Evolutionary conservation across 345 rosid species (phyloP), one percentile per base, ranked within the genome.

Genomic region (Brassica incana): DNA sequence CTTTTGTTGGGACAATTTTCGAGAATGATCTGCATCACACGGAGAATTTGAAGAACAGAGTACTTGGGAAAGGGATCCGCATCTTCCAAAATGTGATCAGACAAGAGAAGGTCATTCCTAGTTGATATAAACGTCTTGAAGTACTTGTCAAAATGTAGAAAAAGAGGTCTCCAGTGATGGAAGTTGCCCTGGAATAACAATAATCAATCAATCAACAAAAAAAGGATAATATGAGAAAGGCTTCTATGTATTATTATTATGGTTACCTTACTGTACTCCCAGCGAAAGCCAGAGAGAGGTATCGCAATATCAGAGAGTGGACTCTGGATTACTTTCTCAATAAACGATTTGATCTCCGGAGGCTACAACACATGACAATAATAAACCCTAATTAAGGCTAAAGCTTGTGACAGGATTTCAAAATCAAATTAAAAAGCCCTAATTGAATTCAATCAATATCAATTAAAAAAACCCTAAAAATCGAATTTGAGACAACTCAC

Each of bases 91-190:
- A 88, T 85, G 56, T 86, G 81, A 88, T 95, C 94, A 68, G 97
- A 88, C 83, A 95, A 81, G 61, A 88, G 84, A 69, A 91, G 88
- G 84, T 91, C 99, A 77, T 88, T 95, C 84, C 99, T 91, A 83
- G 84, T 77, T 52, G 90, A 87, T 83, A 95, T 50, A 82, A 85
- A 91, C 5, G 94, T 86, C 92, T 90, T 92, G 87, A 92, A 90
- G 81, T 95, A 92, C 71, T 88, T 86, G 74, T 92, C 99, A 77
- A 95, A 95, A 84, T 92, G 97, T 70, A 90, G 88, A 88, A 95
- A 92, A 82, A 95, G 69, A 2, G 93, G 97, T 85, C 95, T 90
- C 99, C 99, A 95, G 84, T 95, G 97, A 88, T 92, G 95, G 82
- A 92, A 92, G 83, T 89, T 95, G 16, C 99, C 99, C 99, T 95